A percentile compares a stretch with the other conserved stretches of the same genome.
phyloP scores from a whole-genome alignment of 768 basidiomycete species.

The Pulveroboletus sp. region DNA sequence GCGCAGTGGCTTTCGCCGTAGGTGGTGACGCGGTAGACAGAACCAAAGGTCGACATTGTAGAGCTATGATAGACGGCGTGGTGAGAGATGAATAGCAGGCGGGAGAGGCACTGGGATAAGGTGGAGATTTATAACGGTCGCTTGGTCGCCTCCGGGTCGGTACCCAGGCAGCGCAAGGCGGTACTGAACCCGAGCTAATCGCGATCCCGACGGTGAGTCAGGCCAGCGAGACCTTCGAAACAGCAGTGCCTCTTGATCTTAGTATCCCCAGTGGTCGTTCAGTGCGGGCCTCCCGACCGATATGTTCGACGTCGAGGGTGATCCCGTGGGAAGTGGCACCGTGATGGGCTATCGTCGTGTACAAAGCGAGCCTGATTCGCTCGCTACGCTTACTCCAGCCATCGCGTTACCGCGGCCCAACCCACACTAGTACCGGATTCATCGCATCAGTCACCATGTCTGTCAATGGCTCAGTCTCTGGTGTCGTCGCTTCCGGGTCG shows the following conservation, averaged over 20 bases:
- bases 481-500: conserved; percentile 38
- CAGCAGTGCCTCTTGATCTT: neutral
- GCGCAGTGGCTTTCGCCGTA: conserved; percentile 98
- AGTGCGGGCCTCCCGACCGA: neutral
- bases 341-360: neutral
- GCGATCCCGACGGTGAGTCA: conserved; percentile 4
- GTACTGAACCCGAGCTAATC: conserved; percentile 20
- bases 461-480: conserved; percentile 19
- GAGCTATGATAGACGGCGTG: conserved; percentile 4
- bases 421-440: neutral
- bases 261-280: neutral
- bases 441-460: conserved; percentile 18
- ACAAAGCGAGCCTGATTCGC: conserved; percentile 1
- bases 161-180: conserved; percentile 15
- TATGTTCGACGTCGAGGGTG: neutral
- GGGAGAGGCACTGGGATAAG: conserved; percentile 1
- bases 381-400: conserved; percentile 1
- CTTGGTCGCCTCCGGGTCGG: neutral
- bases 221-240: neutral
- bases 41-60: conserved; percentile 92
- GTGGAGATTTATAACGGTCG: conserved; percentile 19
- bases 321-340: conserved; percentile 21
- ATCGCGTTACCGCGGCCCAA: neutral
- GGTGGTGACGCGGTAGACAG: conserved; percentile 89
- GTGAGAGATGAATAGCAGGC: conserved; percentile 10